Percentiles rank a stretch among this genome's conserved stretches.
Evolutionary conservation across 2,329 filamentous ascomycete genomes (phyloP).

Genomic region (Colletotrichum theobromicola): DNA sequence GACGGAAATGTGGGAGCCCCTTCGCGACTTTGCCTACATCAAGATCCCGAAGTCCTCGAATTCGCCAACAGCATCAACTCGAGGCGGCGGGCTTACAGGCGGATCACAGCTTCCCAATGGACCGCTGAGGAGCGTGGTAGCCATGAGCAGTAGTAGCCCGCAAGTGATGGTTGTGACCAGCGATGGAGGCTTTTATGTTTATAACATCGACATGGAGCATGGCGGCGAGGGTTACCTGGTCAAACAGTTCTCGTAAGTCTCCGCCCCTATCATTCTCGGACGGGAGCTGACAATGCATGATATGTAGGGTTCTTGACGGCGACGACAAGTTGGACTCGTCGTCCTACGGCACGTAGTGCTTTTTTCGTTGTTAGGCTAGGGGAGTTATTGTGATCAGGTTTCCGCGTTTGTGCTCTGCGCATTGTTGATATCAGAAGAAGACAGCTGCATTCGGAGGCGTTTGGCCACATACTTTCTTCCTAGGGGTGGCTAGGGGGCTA

Average conservation of each 20-base stretch:
- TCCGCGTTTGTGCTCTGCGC: neutral
- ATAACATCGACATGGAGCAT: constrained; percentile 92
- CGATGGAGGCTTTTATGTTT: constrained; percentile 94
- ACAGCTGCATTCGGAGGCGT: constrained; percentile 12
- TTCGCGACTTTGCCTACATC: constrained; percentile 94
- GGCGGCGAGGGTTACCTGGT: constrained; percentile 91
- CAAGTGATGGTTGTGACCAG: constrained; percentile 98
- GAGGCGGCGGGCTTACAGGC: neutral
- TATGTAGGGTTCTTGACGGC: constrained; percentile 54
- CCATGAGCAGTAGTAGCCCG: constrained; percentile 92
- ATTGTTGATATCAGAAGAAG: neutral
- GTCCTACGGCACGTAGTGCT: constrained; percentile 40
- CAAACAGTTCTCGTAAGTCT: constrained; percentile 88
- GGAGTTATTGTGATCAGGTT: neutral
- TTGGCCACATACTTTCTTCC: neutral
- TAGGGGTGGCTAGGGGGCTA: neutral
- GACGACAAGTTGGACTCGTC: constrained; percentile 61
- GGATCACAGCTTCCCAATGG: constrained; percentile 33
- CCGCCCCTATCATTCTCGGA: neutral
- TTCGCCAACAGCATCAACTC: constrained; percentile 28
- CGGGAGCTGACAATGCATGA: neutral
- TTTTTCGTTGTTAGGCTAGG: neutral
- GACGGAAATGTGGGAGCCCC: constrained; percentile 96
- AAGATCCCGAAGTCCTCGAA: constrained; percentile 75
- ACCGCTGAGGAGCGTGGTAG: constrained; percentile 87